Base-by-base conservation (phyloP, 345 rosid species). In the Odontarrhena argentea region DNA sequence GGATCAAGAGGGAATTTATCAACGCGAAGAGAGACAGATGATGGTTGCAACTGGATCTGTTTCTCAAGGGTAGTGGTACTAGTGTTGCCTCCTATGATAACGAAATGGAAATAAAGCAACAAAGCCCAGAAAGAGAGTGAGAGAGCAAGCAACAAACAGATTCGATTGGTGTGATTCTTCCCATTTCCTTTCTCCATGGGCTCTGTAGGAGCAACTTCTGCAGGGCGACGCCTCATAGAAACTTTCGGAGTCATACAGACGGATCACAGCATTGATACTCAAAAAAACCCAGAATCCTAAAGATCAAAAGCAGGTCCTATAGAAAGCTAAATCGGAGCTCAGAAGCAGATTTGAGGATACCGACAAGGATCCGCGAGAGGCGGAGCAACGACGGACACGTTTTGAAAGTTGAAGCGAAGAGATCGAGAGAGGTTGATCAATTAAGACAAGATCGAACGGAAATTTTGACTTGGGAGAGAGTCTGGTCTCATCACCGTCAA, bases 211-310 rank as follows among this genome's bases (percentile, higher is more conserved):
- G 25, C 54, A 65, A 26, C 71, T 55, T 67, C 81, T 65, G 77
- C 73, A 28, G 81, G n/a, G 26, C 96, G 91, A 70, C 94, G 94
- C 78, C 94, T 82, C 86, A 85, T 89, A 22, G 77, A 35, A 55
- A 65, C 49, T 73, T 62, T 55, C 70, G 75, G 69, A 55, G 15
- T 44, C 76, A 62, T 35, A 32, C 2, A 65, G 41, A 49, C 7
- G 38, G 63, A 74, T 74, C 77, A 73, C 67, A 65, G 25, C 71
- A 72, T 72, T 41, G 28, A 71, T 47, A 69, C 70, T 63, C 36
- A 3, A 6, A 51, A 55, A 28, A 60, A 48, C 56, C 61, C 44
- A 24, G 22, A 38, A 37, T 43, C 47, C 60, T 40, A 52, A 41
- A 67, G 54, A 32, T 8, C 5, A 54, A 36, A 59, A 6, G 49